Percentiles rank a stretch among this genome's conserved stretches.
Conservation (phyloP, 768 basidiomycete species). For the Kwoniella botswanensis region DNA sequence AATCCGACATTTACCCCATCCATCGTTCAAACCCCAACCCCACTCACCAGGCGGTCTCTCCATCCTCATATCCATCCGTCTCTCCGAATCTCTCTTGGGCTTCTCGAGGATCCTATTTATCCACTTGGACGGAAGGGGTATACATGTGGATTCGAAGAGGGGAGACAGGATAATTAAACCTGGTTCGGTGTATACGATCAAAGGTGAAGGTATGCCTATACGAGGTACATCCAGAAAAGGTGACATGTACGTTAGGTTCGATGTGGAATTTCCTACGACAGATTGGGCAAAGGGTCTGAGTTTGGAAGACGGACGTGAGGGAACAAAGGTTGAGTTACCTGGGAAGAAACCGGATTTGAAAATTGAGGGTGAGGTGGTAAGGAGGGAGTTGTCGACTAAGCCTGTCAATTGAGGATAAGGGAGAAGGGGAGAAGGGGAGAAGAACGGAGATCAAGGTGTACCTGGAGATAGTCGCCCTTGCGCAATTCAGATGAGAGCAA, state of each 20-base stretch:
- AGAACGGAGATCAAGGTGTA: no score
- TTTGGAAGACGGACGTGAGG: not conserved
- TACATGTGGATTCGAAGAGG: slow-evolving; percentile 72
- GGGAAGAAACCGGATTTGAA: slow-evolving; percentile 22
- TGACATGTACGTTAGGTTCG: slow-evolving; percentile 78
- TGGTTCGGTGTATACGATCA: slow-evolving; percentile 73
- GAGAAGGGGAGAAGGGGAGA: no score
- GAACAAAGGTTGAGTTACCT: slow-evolving; percentile 17
- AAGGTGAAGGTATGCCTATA: slow-evolving; percentile 86
- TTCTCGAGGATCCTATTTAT: slow-evolving; percentile 88
- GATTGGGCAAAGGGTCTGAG: slow-evolving; percentile 72
- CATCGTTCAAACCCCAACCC: slow-evolving; percentile 73
- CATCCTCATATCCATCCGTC: slow-evolving; percentile 78
- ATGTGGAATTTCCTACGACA: slow-evolving; percentile 84
- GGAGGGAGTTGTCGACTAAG: slow-evolving; percentile 12
- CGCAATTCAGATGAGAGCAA: no score
- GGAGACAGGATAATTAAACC: slow-evolving; percentile 68
- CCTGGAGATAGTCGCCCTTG: no score
- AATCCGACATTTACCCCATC: slow-evolving; percentile 70
- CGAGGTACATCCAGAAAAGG: slow-evolving; percentile 66
- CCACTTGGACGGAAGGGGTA: slow-evolving; percentile 91
- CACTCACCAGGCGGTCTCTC: slow-evolving; percentile 65
- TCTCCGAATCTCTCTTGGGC: slow-evolving; percentile 94
- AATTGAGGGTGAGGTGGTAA: slow-evolving; percentile 2
- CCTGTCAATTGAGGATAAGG: slow-evolving; percentile 16